Percentiles rank a stretch among this genome's conserved stretches.
Evolutionary conservation across 495 filamentous ascomycete genomes (phyloP).

Genomic region (Annulohypoxylon moriforme): DNA sequence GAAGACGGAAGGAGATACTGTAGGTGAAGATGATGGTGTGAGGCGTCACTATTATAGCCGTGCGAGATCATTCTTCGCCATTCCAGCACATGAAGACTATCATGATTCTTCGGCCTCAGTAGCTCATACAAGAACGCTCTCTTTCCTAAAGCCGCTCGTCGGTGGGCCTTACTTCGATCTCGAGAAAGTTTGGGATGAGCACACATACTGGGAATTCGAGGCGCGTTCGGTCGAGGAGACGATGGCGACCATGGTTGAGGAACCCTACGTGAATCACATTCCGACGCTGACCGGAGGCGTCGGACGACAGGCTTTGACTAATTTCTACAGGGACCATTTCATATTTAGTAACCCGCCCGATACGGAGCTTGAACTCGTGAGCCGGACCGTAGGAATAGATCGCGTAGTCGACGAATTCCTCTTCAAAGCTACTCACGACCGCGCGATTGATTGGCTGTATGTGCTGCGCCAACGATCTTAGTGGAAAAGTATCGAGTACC

Average conservation of each 20-base stretch:
- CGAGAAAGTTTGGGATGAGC: slow-evolving; percentile 70
- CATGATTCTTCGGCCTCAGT: slow-evolving; percentile 52
- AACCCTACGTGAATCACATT: slow-evolving; percentile 71
- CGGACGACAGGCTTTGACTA: slow-evolving; percentile 71
- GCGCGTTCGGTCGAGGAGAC: slow-evolving; percentile 64
- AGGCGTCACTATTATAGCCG: slow-evolving; percentile 50
- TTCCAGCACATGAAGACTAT: slow-evolving; percentile 57
- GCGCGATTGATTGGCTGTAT: slow-evolving; percentile 79
- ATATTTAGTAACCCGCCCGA: slow-evolving; percentile 75
- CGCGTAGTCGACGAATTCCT: slow-evolving; percentile 68
- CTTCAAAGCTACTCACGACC: slow-evolving; percentile 75
- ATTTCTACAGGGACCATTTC: slow-evolving; percentile 82
- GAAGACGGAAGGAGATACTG: not conserved
- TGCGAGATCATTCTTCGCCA: slow-evolving; percentile 48
- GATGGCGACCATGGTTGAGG: slow-evolving; percentile 69
- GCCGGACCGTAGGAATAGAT: slow-evolving; percentile 72
- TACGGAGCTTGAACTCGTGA: slow-evolving; percentile 75
- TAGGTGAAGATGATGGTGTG: not conserved
- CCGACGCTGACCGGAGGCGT: slow-evolving; percentile 66
- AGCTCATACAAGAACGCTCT: slow-evolving; percentile 63
- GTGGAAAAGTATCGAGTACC: not conserved
- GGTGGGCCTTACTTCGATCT: slow-evolving; percentile 68
- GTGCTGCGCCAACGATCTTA: slow-evolving; percentile 13
- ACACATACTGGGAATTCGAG: slow-evolving; percentile 65
- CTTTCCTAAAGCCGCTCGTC: slow-evolving; percentile 63